These are phyloP conservation scores for Albophoma yamanashiensis DNA, from an alignment of 2,329 filamentous ascomycete species.

Conservation along the genomic window DNA sequence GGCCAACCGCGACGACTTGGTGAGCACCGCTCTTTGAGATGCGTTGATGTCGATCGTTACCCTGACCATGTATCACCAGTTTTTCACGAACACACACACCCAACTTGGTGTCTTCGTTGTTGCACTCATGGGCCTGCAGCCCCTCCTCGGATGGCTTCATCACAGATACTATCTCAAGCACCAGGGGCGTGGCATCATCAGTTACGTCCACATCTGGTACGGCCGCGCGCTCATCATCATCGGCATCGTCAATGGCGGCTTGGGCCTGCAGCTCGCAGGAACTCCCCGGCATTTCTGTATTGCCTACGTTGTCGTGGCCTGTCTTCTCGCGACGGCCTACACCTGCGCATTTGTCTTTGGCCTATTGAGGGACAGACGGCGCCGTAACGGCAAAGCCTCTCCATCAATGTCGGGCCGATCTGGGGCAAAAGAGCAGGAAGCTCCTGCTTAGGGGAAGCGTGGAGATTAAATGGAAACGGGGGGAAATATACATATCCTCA, in stretches of 20 bases:
- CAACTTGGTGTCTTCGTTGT: slow-evolving; percentile 45
- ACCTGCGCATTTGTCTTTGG: slow-evolving; percentile 13
- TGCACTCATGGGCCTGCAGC: slow-evolving; percentile 44
- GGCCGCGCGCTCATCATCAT: slow-evolving; percentile 47
- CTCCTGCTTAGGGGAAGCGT: background rate
- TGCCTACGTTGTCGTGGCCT: slow-evolving; percentile 46
- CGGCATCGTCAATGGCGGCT: slow-evolving; percentile 52
- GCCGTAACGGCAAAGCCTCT: background rate
- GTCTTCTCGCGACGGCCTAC: slow-evolving; percentile 36
- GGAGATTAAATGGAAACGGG: background rate
- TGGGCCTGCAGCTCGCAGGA: slow-evolving; percentile 42
- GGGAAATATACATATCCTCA: background rate
- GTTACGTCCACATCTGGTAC: slow-evolving; percentile 51
- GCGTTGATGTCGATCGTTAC: background rate
- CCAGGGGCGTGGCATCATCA: slow-evolving; percentile 36
- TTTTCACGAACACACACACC: slow-evolving; percentile 42
- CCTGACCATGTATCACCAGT: slow-evolving; percentile 25
- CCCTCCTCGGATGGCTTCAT: slow-evolving; percentile 45
- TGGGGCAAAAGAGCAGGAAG: background rate
- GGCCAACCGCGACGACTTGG: slow-evolving; percentile 27
- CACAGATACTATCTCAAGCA: slow-evolving; percentile 41
- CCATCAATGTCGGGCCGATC: background rate
- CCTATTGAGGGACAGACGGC: slow-evolving; percentile 1
- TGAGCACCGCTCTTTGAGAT: slow-evolving; percentile 20
- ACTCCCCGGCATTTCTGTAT: slow-evolving; percentile 31